These are phyloP conservation scores for Teratosphaeria nubilosa DNA, from an alignment of 2,329 filamentous ascomycete species.

Conservation along the genomic window DNA sequence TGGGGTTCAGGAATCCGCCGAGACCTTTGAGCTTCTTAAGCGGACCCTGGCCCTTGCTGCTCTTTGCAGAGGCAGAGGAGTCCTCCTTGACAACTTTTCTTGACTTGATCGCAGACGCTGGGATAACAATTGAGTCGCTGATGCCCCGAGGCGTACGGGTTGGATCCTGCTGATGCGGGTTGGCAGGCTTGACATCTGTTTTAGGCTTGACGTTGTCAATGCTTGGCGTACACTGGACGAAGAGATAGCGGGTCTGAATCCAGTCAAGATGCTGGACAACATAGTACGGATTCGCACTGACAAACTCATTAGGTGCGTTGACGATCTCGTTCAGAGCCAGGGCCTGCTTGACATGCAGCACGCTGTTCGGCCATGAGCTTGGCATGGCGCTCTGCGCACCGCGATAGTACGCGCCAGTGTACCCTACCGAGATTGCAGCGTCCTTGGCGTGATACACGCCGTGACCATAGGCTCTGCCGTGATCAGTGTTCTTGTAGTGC, in stretches of 20 bases:
- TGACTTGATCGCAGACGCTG: slow-evolving; percentile 42
- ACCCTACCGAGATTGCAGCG: slow-evolving; percentile 47
- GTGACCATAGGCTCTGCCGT: slow-evolving; percentile 66
- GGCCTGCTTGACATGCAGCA: slow-evolving; percentile 48
- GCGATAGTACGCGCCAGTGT: slow-evolving; percentile 26
- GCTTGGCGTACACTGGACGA: slow-evolving; percentile 40
- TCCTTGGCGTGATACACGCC: slow-evolving; percentile 70
- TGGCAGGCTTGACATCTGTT: slow-evolving; percentile 12
- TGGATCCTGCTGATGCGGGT: slow-evolving; percentile 31
- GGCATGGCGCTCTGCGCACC: neutral
- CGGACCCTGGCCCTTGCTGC: slow-evolving; percentile 20
- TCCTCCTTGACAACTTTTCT: slow-evolving; percentile 23
- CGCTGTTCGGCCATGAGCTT: slow-evolving; percentile 54
- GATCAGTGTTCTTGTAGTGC: slow-evolving; percentile 51
- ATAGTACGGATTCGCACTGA: slow-evolving; percentile 47
- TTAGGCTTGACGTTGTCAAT: slow-evolving; percentile 9
- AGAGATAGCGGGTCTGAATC: slow-evolving; percentile 83
- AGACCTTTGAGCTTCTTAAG: slow-evolving; percentile 16
- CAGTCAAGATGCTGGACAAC: slow-evolving; percentile 70
- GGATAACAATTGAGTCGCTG: slow-evolving; percentile 37
- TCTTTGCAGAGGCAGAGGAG: slow-evolving; percentile 40
- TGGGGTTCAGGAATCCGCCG: slow-evolving; percentile 25
- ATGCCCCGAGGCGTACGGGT: slow-evolving; percentile 33
- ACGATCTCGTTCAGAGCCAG: slow-evolving; percentile 79
- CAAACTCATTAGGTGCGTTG: slow-evolving; percentile 57